Conservation (phyloP, 768 basidiomycete genomes). For the Russula sp. region DNA sequence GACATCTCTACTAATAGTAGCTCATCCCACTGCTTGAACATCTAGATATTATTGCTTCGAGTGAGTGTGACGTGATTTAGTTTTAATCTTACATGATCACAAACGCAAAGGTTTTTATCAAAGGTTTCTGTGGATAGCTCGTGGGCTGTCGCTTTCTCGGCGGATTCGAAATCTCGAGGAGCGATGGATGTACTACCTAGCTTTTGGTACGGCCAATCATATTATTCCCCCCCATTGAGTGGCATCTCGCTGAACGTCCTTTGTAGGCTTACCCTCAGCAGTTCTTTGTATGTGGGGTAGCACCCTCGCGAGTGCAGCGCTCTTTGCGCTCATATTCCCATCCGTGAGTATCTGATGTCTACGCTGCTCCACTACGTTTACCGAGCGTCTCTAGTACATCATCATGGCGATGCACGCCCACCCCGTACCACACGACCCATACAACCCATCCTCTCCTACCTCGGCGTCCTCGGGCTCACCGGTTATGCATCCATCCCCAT, state of each 20-base stretch:
- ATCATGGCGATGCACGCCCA: constrained; percentile 79
- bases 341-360: constrained; percentile 47
- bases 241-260: constrained; percentile 3
- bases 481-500: constrained; percentile 68
- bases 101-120: neutral
- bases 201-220: constrained; percentile 55
- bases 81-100: constrained; percentile 12
- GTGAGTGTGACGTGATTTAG: constrained; percentile 42
- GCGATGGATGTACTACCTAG: constrained; percentile 85
- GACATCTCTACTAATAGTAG: neutral
- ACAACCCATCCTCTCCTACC: constrained; percentile 47
- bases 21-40: constrained; percentile 1
- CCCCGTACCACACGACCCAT: constrained; percentile 74
- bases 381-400: constrained; percentile 55
- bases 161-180: constrained; percentile 78
- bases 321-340: constrained; percentile 82
- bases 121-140: constrained; percentile 78
- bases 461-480: constrained; percentile 17
- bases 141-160: constrained; percentile 63
- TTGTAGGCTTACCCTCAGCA: constrained; percentile 65
- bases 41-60: constrained; percentile 87
- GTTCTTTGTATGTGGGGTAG: constrained; percentile 70
- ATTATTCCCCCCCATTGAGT: constrained; percentile 14
- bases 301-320: constrained; percentile 72
- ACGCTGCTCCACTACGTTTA: neutral